Evolutionary conservation across 2,329 filamentous ascomycete species (phyloP).

Genomic region (Alternaria conjuncta): DNA sequence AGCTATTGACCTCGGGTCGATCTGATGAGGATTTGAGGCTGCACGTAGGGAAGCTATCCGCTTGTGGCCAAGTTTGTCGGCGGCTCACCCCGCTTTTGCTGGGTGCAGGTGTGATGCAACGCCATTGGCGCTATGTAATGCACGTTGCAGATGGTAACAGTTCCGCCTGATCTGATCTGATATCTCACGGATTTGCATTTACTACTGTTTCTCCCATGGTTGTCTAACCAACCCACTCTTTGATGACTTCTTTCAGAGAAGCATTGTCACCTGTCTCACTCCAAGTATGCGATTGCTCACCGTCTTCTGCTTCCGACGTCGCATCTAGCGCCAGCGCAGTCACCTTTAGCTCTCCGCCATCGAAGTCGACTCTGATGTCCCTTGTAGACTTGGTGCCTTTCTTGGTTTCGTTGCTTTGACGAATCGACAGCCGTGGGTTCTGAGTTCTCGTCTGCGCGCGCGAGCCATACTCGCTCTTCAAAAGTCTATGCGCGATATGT

Average conservation of each 20-base stretch:
- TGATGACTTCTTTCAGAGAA: conserved; percentile 32
- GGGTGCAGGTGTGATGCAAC: conserved; percentile 1
- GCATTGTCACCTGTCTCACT: conserved; percentile 17
- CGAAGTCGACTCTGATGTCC: conserved; percentile 30
- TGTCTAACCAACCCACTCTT: conserved; percentile 30
- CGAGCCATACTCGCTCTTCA: conserved; percentile 31
- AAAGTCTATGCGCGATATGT: conserved; percentile 37
- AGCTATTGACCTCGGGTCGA: background rate
- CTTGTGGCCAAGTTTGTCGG: background rate
- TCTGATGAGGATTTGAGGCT: conserved; percentile 6
- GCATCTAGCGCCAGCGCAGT: conserved; percentile 10
- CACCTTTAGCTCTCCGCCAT: conserved; percentile 23
- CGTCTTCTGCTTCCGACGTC: conserved; percentile 10
- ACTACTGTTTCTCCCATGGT: background rate
- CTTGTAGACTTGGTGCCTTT: conserved; percentile 23
- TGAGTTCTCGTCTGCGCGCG: conserved; percentile 25
- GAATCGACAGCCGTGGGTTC: conserved; percentile 33
- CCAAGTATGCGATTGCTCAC: conserved; percentile 33
- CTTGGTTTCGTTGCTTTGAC: conserved; percentile 25
- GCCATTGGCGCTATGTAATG: background rate
- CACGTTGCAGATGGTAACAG: background rate
- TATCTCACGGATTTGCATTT: background rate
- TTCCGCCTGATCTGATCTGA: background rate
- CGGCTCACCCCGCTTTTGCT: conserved; percentile 7
- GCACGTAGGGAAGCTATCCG: conserved; percentile 1